Conservation (phyloP, 1,284 basidiomycete genomes). For the Agaricales sp. region DNA sequence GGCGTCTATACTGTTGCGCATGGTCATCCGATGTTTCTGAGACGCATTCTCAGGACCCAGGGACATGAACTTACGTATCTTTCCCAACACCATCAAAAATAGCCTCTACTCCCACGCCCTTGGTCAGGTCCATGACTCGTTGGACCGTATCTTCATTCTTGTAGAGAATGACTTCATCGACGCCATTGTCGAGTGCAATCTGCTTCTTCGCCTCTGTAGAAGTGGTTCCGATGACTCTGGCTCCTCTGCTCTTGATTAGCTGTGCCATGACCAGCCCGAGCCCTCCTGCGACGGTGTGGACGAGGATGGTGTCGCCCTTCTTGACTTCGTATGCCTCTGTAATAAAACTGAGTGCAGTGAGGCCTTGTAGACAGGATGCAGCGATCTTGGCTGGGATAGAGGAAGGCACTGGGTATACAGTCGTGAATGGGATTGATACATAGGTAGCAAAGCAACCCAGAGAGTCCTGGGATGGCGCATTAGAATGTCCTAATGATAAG, state of each 20-base stretch:
- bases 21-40: background rate
- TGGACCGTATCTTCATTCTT: slow-evolving; percentile 60
- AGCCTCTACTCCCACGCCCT: slow-evolving; percentile 77
- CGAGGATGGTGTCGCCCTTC: slow-evolving; percentile 61
- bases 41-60: too few species aligned
- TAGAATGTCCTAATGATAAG: background rate
- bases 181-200: slow-evolving; percentile 74
- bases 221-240: slow-evolving; percentile 90
- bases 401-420: slow-evolving; percentile 50
- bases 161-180: slow-evolving; percentile 83
- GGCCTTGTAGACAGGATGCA: slow-evolving; percentile 62
- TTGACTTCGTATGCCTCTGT: slow-evolving; percentile 81
- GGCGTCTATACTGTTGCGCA: slow-evolving; percentile 54
- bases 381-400: slow-evolving; percentile 54
- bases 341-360: slow-evolving; percentile 76
- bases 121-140: slow-evolving; percentile 71
- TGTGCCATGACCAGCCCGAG: slow-evolving; percentile 56
- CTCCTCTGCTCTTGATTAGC: slow-evolving; percentile 63
- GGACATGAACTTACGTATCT: slow-evolving; percentile 58
- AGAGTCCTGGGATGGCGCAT: background rate
- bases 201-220: slow-evolving; percentile 80
- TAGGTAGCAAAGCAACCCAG: slow-evolving; percentile 46
- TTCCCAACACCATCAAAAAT: slow-evolving; percentile 94
- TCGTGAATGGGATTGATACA: slow-evolving; percentile 53
- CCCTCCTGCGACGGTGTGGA: slow-evolving; percentile 87